Evolutionary conservation across 257 asterid genomes (phyloP), one percentile per base, ranked within the genome.

Genomic region (Solanum phureja): DNA sequence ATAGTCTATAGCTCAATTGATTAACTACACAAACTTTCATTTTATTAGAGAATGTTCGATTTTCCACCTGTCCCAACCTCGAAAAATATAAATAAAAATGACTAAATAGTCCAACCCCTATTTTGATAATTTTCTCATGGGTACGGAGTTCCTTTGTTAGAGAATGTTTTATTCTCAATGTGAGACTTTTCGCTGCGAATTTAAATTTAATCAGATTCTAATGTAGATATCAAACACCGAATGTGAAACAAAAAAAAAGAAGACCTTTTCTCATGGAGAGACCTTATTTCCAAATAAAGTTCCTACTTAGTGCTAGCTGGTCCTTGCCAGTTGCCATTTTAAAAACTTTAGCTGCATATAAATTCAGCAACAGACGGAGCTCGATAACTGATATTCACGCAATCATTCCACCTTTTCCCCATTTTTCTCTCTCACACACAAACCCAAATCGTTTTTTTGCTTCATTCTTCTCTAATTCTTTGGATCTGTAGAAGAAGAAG

Each of bases 401-500:
- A 52, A 68, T 68, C 82, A 85, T 71, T 85, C 10, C 83, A 69
- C 69, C 87, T 24, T 85, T 72, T 38, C 37, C 73, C 40, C 49
- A 58, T 66, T 66, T 85, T 85, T 16, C n/a, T 21, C 81, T 35
- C 73, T 9, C 72, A 58, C 72, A 83, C 18, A 52, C 86, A n/a
- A 29, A 58, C 34, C 49, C 46, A 66, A 38, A 83, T 58, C 56
- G 86, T 9, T 60, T 56, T 56, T 83, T 56, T 56, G 74, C 35
- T 85, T 60, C 56, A 12, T 40, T 71, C 12, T 64, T 44, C 75
- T 85, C 79, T 66, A 72, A 64, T 62, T 84, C 58, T 44, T 85
- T 42, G 83, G 83, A 86, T 71, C 88, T 49, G 79, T 42, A 16
- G 69, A 69, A 86, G 69, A 69, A 85, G 81, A 68, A 34, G 46